Evolutionary conservation across 2,329 filamentous ascomycete species (phyloP), one percentile per base, ranked within the genome.

Genomic region (Blastomyces percursus): DNA sequence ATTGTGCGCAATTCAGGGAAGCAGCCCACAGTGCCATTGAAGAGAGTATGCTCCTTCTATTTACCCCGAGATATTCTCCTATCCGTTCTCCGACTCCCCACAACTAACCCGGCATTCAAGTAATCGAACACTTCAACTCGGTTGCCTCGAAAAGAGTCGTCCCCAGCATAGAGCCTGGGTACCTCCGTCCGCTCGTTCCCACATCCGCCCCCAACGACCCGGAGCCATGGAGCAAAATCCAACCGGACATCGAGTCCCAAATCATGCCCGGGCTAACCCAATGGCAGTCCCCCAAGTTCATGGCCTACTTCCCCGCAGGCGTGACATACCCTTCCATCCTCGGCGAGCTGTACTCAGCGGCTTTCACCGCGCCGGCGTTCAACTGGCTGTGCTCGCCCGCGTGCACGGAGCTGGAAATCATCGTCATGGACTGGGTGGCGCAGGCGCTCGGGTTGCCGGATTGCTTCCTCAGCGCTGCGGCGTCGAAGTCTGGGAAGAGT

Each of bases 351-450:
- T 97, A 96, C 80, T 90, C 86, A 52, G 87, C 90, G 5, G 88
- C 91, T 7, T 92, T 96, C 76, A 94, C 86, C 14, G 90, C 90
- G 19, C 91, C 93, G 0, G 91, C 91, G 48, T 97, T 97, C 81
- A 97, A 97, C 77, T 97, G 93, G 93, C 86, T 96, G 66, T 96
- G 93, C 77, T 91, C 87, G 6, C 93, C 93, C 0, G 91, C 89
- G 7, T 87, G 94, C 21, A 97, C 93, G 0, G 93, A 97, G 77
- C 82, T 97, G 57, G 93, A 97, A 80, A 96, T 92, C 0, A 82
- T 96, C 30, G 88, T 96, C 52, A 82, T 96, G 73, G 93, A 97
- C 76, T 97, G 93, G 92, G 78, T 96, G 3, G 90, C 88, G 19
- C 84, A 88, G 73, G 82, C 91, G 9, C 76, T 96, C 14, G 84